phyloP scores from a whole-genome alignment of 2,329 filamentous ascomycete species.

The Alternaria sp. region DNA sequence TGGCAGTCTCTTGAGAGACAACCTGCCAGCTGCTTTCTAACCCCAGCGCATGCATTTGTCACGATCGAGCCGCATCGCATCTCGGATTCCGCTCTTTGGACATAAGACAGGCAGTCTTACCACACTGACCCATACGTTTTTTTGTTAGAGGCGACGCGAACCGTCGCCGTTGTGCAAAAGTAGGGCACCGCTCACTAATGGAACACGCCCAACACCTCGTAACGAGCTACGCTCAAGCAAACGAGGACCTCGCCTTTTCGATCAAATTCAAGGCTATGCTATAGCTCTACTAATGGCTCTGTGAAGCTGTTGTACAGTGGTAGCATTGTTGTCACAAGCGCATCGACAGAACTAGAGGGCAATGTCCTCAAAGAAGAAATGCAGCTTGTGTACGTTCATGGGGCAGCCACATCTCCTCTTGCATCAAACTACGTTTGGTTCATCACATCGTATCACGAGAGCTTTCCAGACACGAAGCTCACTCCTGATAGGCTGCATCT shows the following conservation, averaged over 20 bases:
- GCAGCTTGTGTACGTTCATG: not conserved
- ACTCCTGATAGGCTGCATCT: not conserved
- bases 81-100: not conserved
- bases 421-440: not conserved
- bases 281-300: not conserved
- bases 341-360: not conserved
- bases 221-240: not conserved
- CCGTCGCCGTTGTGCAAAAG: too few species aligned
- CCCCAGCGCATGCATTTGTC: not conserved
- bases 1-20: not conserved
- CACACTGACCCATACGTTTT: not conserved
- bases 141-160: not conserved
- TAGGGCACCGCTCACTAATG: not conserved
- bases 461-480: not conserved
- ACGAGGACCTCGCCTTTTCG: not conserved
- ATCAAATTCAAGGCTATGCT: not conserved
- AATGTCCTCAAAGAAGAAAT: not conserved
- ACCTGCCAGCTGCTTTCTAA: too few species aligned
- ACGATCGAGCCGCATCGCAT: not conserved
- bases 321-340: not conserved
- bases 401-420: not conserved
- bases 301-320: not conserved
- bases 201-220: not conserved
- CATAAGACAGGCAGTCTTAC: not conserved
- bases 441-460: slow-evolving; percentile 1